Percentiles rank a stretch among this genome's conserved stretches.
These are phyloP conservation scores for Trametes hirsuta DNA, from an alignment of 1,284 basidiomycete species.

Conservation along the genomic window DNA sequence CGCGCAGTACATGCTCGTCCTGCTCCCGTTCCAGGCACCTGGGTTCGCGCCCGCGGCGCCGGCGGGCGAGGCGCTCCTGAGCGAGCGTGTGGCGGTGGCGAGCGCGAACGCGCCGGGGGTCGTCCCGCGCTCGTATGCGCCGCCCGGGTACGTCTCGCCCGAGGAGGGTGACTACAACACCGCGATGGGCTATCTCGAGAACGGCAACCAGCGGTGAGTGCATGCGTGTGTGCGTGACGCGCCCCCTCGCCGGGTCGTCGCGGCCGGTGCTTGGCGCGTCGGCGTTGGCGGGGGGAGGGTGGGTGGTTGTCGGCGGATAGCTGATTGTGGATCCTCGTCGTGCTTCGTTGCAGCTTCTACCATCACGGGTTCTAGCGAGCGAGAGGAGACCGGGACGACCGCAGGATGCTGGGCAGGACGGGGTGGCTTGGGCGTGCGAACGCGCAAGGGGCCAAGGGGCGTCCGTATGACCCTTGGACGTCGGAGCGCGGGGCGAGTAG, in stretches of 20 bases:
- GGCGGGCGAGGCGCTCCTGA: slow-evolving; percentile 39
- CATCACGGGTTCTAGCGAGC: slow-evolving; percentile 23
- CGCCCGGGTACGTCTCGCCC: slow-evolving; percentile 53
- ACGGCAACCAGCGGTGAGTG: slow-evolving; percentile 56
- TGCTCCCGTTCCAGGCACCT: slow-evolving; percentile 47
- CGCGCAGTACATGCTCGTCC: slow-evolving; percentile 50
- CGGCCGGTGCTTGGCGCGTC: background rate
- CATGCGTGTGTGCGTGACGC: background rate
- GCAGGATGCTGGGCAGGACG: background rate
- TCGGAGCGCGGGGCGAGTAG: too few species aligned
- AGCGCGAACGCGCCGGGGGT: slow-evolving; percentile 47
- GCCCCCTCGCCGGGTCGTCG: background rate
- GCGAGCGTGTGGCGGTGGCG: slow-evolving; percentile 46
- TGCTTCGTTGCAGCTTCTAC: slow-evolving; percentile 23
- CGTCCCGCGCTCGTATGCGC: slow-evolving; percentile 49
- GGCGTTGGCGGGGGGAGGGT: background rate
- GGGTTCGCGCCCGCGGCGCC: slow-evolving; percentile 44
- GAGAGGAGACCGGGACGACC: too few species aligned
- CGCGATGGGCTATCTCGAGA: slow-evolving; percentile 55
- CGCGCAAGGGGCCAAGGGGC: too few species aligned
- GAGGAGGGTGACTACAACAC: slow-evolving; percentile 53
- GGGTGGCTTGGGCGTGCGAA: background rate
- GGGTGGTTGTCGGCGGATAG: too few species aligned
- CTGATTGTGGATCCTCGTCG: background rate
- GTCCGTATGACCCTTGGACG: too few species aligned